Base-by-base conservation (phyloP, 2,329 filamentous ascomycete genomes). In the Chrysoporthe cubensis region DNA sequence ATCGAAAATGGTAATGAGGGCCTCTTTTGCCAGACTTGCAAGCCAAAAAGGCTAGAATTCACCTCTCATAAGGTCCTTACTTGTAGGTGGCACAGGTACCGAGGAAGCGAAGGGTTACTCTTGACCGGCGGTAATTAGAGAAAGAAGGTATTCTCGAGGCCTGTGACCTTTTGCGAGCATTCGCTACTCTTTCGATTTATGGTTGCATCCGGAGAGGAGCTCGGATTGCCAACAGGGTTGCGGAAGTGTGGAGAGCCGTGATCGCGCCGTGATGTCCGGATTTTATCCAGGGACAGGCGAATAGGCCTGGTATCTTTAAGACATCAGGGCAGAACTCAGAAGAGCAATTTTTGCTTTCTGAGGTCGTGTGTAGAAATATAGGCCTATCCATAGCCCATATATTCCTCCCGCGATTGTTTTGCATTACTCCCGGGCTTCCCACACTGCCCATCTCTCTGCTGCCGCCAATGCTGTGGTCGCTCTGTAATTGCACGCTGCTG, bases 1-100 rank as follows among this genome's bases (percentile, higher is more conserved):
- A 89, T 72, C 78, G 83, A 67, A 73, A 73, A 42, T 80, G 80
- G 77, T 65, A 32, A n/a, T 54, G 5, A 54, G 4, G 26, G 46
- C 46, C 18, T 48, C 16, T 48, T n/a, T 18, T 21, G 46, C 18
- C 18, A 5, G 18, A 8, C 7, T 18, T 18, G 18, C 7, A 18
- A 18, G 14, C 18, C 44, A 46, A 46, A 4, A 4, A 7, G 44
- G 44, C 37, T 40, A 9, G 9, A 9, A 7, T 40, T 40, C 37
- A 1, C 37, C 37, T 40, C 9, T 9, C 37, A 6, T 5, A 40
- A 40, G 37, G 37, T 9, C 37, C 37, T 9, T 40, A 9, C 37
- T 40, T 9, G 37, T 9, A 40, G 37, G 37, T 40, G 37, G 37
- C 9, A 40, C 37, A 6, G 37, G 4, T 40, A 9, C 37, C 37